Evolutionary conservation across 1,139 yeast genomes (phyloP), one percentile per base, ranked within the genome.

Genomic region (Scheffersomyces cryptocercus): DNA sequence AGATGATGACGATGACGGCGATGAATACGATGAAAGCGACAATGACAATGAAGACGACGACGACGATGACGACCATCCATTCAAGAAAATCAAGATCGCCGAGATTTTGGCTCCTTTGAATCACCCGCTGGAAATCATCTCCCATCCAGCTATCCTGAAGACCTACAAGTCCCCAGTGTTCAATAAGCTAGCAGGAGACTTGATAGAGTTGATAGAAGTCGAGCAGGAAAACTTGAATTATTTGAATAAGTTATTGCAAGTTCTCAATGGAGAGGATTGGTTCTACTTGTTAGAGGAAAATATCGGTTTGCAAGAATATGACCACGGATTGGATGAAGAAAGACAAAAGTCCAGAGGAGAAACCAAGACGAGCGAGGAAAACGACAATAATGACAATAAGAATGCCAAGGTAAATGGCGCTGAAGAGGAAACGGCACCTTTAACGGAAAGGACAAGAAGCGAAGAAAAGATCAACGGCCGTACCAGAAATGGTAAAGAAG

Each of bases 251-350:
- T 69, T 91, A 39, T 75, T 91, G 65, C 88, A 85, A 50, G 83
- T 87, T 1, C 81, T 91, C 57, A 73, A 90, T 42, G 97, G 97
- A 9, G 97, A 91, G 58, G 93, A 88, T 62, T 88, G 96, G 58
- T 75, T 74, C 40, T 82, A 81, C 49, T 65, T 85, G 35, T 70
- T 84, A 34, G 90, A 79, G 46, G 82, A 79, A 31, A 80, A 81
- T 45, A 64, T 90, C 62, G 81, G 82, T 26, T 71, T 90, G 39
- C 85, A 88, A 2, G 73, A 68, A 28, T 87, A 88, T 58, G 88
- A 88, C 58, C 90, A 85, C 55, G 81, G 84, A 35, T 65, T 74
- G 59, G 70, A 64, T 44, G 71, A 66, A 24, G 72, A 68, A 14
- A 52, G 39, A 34, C 39, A 40, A 32, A 45, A 36, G 8, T 20